A percentile compares a stretch with the other conserved stretches of the same genome.
These are phyloP conservation scores for Lipomyces anomalus DNA, from an alignment of 805 yeast species.

Conservation along the genomic window DNA sequence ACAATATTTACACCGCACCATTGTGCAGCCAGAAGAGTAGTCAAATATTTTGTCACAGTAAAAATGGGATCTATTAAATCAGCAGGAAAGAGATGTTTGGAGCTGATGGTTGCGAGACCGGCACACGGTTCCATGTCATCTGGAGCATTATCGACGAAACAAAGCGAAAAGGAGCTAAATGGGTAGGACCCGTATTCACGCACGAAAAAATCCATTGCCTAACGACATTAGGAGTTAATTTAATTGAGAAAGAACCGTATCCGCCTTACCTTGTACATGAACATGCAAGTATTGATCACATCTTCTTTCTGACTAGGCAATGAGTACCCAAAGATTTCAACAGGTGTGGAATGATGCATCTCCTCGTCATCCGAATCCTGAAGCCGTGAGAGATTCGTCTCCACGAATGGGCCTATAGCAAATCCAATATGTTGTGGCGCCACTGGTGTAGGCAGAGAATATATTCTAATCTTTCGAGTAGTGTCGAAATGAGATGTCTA, in stretches of 20 bases:
- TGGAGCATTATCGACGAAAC: conserved; percentile 59
- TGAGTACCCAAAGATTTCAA: conserved; percentile 49
- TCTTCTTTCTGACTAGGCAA: conserved; percentile 52
- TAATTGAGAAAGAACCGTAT: too few relatives aligned
- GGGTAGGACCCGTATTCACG: conserved; percentile 93
- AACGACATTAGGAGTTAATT: too few relatives aligned
- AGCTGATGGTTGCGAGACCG: conserved; percentile 60
- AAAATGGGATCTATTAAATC: conserved; percentile 74
- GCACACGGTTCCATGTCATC: conserved; percentile 58
- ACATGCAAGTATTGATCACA: conserved; percentile 67
- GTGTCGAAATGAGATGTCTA: conserved; percentile 66
- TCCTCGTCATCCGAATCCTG: neutral
- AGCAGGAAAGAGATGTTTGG: conserved; percentile 63
- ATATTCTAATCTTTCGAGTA: conserved; percentile 67
- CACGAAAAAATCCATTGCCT: conserved; percentile 78
- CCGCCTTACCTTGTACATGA: conserved; percentile 62
- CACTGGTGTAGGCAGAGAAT: conserved; percentile 72
- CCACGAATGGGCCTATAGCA: neutral
- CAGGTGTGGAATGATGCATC: conserved; percentile 13
- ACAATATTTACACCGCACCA: conserved; percentile 92
- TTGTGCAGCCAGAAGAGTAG: conserved; percentile 73
- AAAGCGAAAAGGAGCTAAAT: conserved; percentile 70
- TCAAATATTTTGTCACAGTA: conserved; percentile 57
- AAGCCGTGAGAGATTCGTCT: conserved; percentile 1
- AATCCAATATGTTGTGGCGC: conserved; percentile 66